These are phyloP conservation scores for Ophiostoma ips DNA, from an alignment of 2,329 filamentous ascomycete species.

Conservation along the genomic window DNA sequence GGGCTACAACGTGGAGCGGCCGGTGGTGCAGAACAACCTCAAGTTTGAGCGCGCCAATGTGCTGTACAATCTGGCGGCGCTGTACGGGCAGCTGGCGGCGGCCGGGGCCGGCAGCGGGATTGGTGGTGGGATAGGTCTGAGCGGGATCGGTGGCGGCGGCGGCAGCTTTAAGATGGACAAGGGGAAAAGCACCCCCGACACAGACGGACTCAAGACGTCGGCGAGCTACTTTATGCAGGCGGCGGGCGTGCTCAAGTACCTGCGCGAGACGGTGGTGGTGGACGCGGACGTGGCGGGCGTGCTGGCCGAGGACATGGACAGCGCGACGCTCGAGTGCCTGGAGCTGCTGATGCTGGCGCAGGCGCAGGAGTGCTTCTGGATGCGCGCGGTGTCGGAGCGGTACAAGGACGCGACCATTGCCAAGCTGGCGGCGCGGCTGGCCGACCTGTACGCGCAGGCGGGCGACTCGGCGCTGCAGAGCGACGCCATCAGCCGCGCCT, in stretches of 20 bases:
- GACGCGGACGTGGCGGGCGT: constrained; percentile 66
- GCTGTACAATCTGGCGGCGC: constrained; percentile 80
- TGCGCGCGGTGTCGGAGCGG: constrained; percentile 86
- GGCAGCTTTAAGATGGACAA: background rate
- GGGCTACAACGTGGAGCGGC: constrained; percentile 73
- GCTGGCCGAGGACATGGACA: constrained; percentile 92
- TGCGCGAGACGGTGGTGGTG: constrained; percentile 63
- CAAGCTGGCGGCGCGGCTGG: constrained; percentile 77
- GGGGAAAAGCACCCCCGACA: constrained; percentile 55
- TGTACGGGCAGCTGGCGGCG: constrained; percentile 85
- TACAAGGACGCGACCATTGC: constrained; percentile 88
- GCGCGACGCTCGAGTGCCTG: constrained; percentile 69
- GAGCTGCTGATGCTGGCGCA: constrained; percentile 78
- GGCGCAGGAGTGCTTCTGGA: constrained; percentile 96
- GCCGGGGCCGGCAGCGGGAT: constrained; percentile 1
- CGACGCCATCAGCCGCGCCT: constrained; percentile 77
- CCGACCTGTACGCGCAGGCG: constrained; percentile 75
- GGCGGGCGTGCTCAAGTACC: constrained; percentile 68
- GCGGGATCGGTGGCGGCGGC: background rate
- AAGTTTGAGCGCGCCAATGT: constrained; percentile 83
- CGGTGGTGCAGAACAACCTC: constrained; percentile 51
- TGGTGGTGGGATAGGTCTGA: background rate
- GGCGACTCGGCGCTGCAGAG: constrained; percentile 80
- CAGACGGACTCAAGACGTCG: constrained; percentile 74
- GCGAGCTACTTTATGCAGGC: constrained; percentile 82